These are phyloP conservation scores for Ilex asprella DNA, from an alignment of 257 asterid species.

Conservation along the genomic window DNA sequence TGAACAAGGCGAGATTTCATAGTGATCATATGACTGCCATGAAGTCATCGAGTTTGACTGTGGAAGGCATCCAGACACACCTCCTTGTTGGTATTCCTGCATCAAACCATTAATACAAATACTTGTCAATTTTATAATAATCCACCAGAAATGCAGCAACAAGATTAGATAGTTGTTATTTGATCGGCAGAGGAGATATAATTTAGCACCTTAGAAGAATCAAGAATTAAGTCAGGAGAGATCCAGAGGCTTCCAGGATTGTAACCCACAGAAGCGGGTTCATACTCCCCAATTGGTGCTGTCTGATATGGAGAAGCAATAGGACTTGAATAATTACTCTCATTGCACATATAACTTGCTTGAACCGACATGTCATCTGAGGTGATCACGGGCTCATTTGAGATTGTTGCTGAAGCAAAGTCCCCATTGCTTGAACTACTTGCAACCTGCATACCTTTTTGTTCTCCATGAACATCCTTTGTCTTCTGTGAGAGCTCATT, in stretches of 20 bases:
- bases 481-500: constrained; percentile 22
- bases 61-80: constrained; percentile 6
- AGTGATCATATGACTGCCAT: constrained; percentile 22
- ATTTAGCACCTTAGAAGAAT: constrained; percentile 33
- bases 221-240: constrained; percentile 31
- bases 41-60: constrained; percentile 16
- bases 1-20: constrained; percentile 33
- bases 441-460: constrained; percentile 17
- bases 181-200: no score
- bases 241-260: constrained; percentile 21
- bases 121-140: not conserved
- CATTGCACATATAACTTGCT: constrained; percentile 6
- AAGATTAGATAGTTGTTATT: not conserved
- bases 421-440: constrained; percentile 13
- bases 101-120: constrained; percentile 4
- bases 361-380: constrained; percentile 20
- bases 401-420: constrained; percentile 3
- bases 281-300: constrained; percentile 19
- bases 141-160: not conserved
- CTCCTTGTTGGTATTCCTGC: constrained; percentile 27
- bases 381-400: constrained; percentile 17
- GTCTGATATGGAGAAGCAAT: constrained; percentile 26
- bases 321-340: constrained; percentile 32
- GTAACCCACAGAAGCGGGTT: constrained; percentile 17
- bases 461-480: constrained; percentile 14